Evolutionary conservation across 192 early-diverging fungal species (phyloP).

Genomic region (Coemansia sp.): DNA sequence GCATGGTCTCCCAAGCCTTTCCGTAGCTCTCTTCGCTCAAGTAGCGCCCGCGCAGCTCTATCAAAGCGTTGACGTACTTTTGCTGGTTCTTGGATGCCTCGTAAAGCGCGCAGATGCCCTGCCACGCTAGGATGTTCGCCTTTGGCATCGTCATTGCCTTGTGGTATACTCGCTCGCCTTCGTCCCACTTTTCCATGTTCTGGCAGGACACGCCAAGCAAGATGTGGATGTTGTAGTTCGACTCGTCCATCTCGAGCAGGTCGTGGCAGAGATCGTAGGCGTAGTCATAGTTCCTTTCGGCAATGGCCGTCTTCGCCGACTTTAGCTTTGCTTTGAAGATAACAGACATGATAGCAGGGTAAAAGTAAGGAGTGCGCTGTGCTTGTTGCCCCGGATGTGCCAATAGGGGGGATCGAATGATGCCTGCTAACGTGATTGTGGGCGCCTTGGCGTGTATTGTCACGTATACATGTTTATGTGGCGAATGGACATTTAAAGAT

Average conservation of each 20-base stretch:
- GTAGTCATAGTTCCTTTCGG: slow-evolving; percentile 46
- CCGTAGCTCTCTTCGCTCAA: slow-evolving; percentile 45
- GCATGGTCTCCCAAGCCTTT: slow-evolving; percentile 53
- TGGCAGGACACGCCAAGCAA: slow-evolving; percentile 69
- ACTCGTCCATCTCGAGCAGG: slow-evolving; percentile 45
- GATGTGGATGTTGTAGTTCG: slow-evolving; percentile 53
- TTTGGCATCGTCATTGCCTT: slow-evolving; percentile 59
- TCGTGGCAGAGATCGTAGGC: slow-evolving; percentile 52
- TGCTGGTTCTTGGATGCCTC: slow-evolving; percentile 38
- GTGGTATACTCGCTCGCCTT: slow-evolving; percentile 59
- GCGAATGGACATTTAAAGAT: too few relatives aligned
- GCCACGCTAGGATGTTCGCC: slow-evolving; percentile 64
- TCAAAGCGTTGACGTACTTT: slow-evolving; percentile 33
- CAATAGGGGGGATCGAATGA: background rate
- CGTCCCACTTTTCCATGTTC: slow-evolving; percentile 56
- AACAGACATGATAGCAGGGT: slow-evolving; percentile 32
- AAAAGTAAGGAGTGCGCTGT: background rate
- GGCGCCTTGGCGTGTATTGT: background rate
- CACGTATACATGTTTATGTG: background rate
- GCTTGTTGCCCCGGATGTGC: background rate
- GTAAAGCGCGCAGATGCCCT: slow-evolving; percentile 65
- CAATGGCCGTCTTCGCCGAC: slow-evolving; percentile 43
- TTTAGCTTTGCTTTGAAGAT: slow-evolving; percentile 54
- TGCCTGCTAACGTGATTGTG: background rate
- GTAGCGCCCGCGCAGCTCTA: slow-evolving; percentile 18